Evolutionary conservation across 805 yeast species (phyloP).

Genomic region (Kuraishia hungarica): DNA sequence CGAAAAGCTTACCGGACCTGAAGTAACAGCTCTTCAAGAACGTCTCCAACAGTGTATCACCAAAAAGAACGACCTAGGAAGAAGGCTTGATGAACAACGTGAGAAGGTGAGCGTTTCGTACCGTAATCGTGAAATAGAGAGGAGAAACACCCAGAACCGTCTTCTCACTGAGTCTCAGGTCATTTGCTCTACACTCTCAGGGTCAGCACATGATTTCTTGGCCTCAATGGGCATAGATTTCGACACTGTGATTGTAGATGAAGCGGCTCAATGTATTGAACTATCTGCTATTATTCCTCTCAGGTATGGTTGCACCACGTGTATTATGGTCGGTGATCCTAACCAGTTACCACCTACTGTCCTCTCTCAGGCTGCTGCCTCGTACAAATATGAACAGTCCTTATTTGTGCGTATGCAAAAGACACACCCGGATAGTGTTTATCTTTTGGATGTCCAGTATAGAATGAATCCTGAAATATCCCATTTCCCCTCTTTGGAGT

Average conservation of each 20-base stretch:
- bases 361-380: constrained; percentile 78
- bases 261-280: constrained; percentile 96
- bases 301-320: constrained; percentile 80
- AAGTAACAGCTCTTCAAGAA: constrained; percentile 40
- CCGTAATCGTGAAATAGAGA: constrained; percentile 71
- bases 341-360: constrained; percentile 98
- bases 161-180: constrained; percentile 71
- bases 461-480: constrained; percentile 97
- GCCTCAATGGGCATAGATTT: constrained; percentile 68
- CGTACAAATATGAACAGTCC: constrained; percentile 77
- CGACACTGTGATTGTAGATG: constrained; percentile 90
- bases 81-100: constrained; percentile 68
- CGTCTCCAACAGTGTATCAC: constrained; percentile 48
- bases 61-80: constrained; percentile 61
- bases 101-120: constrained; percentile 60
- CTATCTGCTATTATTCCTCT: constrained; percentile 85
- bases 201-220: constrained; percentile 85
- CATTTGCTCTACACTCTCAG: constrained; percentile 87
- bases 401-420: constrained; percentile 89
- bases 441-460: constrained; percentile 82
- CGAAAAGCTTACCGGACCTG: constrained; percentile 20
- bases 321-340: constrained; percentile 98
- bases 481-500: constrained; percentile 74
- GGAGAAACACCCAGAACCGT: constrained; percentile 65
- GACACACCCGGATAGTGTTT: constrained; percentile 48